A percentile compares a stretch with the other conserved stretches of the same genome.
phyloP scores from a whole-genome alignment of 345 rosid species.

The Stellera chamaejasme region DNA sequence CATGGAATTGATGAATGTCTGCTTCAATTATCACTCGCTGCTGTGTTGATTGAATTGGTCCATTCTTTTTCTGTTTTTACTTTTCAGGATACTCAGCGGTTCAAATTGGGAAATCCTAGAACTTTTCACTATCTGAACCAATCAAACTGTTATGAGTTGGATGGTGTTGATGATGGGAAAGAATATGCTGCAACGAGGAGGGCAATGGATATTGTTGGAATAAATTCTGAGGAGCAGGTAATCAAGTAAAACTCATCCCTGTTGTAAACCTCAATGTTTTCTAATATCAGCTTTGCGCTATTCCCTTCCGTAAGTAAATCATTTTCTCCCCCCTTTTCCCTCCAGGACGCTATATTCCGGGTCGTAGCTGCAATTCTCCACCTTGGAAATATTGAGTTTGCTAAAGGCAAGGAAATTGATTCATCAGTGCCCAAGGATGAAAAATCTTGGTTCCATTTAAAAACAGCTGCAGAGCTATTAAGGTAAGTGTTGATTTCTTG shows the following conservation, averaged over 20 bases:
- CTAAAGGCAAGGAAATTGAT: slow-evolving; percentile 85
- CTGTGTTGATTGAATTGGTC: too few species aligned
- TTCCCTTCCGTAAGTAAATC: slow-evolving; percentile 6
- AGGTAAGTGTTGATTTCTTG: slow-evolving; percentile 31
- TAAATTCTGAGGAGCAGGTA: slow-evolving; percentile 87
- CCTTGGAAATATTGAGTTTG: slow-evolving; percentile 90
- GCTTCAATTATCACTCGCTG: too few species aligned
- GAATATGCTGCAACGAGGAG: slow-evolving; percentile 77
- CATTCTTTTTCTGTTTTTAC: slow-evolving; percentile 8
- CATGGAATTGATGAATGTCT: too few species aligned
- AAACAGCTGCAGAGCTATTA: slow-evolving; percentile 84
- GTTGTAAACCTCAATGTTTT: slow-evolving; percentile 2
- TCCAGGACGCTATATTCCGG: slow-evolving; percentile 79
- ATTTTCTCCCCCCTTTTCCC: slow-evolving; percentile 13
- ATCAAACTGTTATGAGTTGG: slow-evolving; percentile 84
- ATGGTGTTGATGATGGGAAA: slow-evolving; percentile 71
- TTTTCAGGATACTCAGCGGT: slow-evolving; percentile 69
- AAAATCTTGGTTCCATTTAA: slow-evolving; percentile 78
- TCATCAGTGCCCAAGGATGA: slow-evolving; percentile 91
- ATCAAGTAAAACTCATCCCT: slow-evolving; percentile 11
- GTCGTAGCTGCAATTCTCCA: slow-evolving; percentile 94
- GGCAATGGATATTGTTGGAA: slow-evolving; percentile 98
- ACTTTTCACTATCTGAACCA: slow-evolving; percentile 92
- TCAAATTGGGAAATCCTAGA: slow-evolving; percentile 76
- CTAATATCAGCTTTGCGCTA: background rate